These are phyloP conservation scores for Mycena metata DNA, from an alignment of 768 basidiomycete genomes.

Conservation along the genomic window DNA sequence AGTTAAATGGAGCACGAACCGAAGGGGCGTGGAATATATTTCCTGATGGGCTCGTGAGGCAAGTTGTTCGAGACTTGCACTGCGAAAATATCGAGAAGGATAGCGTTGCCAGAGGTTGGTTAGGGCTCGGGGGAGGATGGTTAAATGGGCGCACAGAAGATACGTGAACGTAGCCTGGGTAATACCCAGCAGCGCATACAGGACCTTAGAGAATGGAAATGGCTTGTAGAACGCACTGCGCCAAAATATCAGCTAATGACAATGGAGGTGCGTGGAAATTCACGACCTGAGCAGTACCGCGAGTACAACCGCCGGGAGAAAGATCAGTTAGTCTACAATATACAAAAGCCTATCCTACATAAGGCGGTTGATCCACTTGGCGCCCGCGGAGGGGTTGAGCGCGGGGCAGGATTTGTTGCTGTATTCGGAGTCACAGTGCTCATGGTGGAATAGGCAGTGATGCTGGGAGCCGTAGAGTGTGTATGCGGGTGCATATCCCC, in stretches of 20 bases:
- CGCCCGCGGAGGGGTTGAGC: no score
- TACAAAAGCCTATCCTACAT: no score
- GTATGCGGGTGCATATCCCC: no score
- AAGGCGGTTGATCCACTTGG: no score
- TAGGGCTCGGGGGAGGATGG: not conserved
- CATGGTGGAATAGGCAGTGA: no score
- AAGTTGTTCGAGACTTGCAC: slow-evolving; percentile 54
- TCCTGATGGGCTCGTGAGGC: not conserved
- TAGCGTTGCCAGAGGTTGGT: slow-evolving; percentile 60
- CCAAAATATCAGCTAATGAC: not conserved
- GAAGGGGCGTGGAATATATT: slow-evolving; percentile 23
- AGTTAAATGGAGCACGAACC: not conserved
- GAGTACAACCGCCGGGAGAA: slow-evolving; percentile 62
- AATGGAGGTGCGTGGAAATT: slow-evolving; percentile 64
- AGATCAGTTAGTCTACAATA: no score
- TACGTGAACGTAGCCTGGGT: slow-evolving; percentile 70
- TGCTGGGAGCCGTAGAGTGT: no score
- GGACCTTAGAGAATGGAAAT: slow-evolving; percentile 71
- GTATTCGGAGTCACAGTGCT: no score
- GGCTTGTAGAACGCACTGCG: slow-evolving; percentile 61
- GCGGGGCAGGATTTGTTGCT: no score
- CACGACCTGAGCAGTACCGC: slow-evolving; percentile 65
- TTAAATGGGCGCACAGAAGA: slow-evolving; percentile 65
- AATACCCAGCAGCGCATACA: slow-evolving; percentile 75
- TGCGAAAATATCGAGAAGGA: slow-evolving; percentile 67